Evolutionary conservation across 2,329 filamentous ascomycete genomes (phyloP).

Genomic region (Colletotrichum somersetense): DNA sequence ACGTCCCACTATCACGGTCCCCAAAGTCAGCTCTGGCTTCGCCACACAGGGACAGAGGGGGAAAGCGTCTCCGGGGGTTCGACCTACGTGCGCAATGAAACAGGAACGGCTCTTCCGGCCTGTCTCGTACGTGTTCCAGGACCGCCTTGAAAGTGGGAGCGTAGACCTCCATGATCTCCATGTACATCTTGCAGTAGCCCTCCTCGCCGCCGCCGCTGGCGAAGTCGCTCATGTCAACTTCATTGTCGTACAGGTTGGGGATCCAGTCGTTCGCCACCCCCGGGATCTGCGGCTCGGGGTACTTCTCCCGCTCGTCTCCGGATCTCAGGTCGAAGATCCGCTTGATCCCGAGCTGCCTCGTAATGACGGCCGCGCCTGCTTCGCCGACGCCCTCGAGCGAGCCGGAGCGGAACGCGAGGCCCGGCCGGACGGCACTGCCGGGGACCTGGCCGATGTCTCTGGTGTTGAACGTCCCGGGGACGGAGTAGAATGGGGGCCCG

Average conservation of each 20-base stretch:
- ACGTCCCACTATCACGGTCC: background rate
- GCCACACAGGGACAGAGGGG: too few species aligned
- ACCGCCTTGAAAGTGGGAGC: background rate
- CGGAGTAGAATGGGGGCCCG: background rate
- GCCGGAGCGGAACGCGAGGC: constrained; percentile 20
- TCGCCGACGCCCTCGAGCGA: constrained; percentile 2
- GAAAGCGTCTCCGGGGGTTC: background rate
- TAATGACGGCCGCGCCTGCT: background rate
- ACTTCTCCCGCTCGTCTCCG: background rate
- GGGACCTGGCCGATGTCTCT: constrained; percentile 14
- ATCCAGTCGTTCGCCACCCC: background rate
- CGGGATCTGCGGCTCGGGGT: background rate
- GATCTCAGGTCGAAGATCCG: background rate
- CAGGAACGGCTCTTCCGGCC: background rate
- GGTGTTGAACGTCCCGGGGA: constrained; percentile 16
- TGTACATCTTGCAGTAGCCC: constrained; percentile 3
- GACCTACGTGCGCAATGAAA: background rate
- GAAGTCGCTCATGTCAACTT: background rate
- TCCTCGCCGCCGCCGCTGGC: background rate
- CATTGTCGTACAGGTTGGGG: background rate
- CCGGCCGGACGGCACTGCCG: constrained; percentile 9
- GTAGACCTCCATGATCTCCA: background rate
- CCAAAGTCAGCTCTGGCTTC: background rate
- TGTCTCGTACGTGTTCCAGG: background rate
- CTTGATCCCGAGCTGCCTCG: background rate